Evolutionary conservation across 2,329 filamentous ascomycete species (phyloP).

Genomic region (Aspergillus neoniger): DNA sequence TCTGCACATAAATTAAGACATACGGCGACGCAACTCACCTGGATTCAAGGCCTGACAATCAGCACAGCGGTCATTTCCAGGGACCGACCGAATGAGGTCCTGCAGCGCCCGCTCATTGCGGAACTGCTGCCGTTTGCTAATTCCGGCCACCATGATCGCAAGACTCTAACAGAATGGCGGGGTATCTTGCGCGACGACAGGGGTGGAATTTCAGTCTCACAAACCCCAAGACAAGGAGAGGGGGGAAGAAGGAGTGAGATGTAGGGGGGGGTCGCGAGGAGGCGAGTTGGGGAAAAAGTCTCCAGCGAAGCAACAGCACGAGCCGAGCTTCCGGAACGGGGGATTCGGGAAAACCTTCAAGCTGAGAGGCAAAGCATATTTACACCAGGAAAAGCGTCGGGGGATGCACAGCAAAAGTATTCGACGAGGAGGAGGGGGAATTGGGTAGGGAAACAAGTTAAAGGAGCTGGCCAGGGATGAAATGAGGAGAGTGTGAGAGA

Average conservation of each 20-base stretch:
- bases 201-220: neutral
- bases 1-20: neutral
- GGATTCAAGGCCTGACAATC: slow-evolving; percentile 92
- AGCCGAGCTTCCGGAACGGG: slow-evolving; percentile 20
- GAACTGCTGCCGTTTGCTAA: slow-evolving; percentile 96
- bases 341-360: slow-evolving; percentile 12
- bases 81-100: slow-evolving; percentile 78
- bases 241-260: slow-evolving; percentile 15
- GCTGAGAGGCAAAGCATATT: slow-evolving; percentile 20
- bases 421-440: neutral
- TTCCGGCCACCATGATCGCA: slow-evolving; percentile 64
- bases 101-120: slow-evolving; percentile 92
- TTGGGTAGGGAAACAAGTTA: neutral
- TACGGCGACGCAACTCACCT: slow-evolving; percentile 58
- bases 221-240: slow-evolving; percentile 11
- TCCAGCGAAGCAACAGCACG: slow-evolving; percentile 9
- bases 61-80: slow-evolving; percentile 91
- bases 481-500: too few relatives aligned
- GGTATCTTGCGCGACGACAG: slow-evolving; percentile 1
- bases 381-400: slow-evolving; percentile 10
- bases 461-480: slow-evolving; percentile 4
- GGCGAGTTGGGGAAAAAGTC: slow-evolving; percentile 9
- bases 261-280: neutral
- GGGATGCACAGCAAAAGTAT: slow-evolving; percentile 2
- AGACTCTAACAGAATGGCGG: neutral